These are phyloP conservation scores for Colletotrichum truncatum DNA, from an alignment of 2,329 filamentous ascomycete species.

Conservation along the genomic window DNA sequence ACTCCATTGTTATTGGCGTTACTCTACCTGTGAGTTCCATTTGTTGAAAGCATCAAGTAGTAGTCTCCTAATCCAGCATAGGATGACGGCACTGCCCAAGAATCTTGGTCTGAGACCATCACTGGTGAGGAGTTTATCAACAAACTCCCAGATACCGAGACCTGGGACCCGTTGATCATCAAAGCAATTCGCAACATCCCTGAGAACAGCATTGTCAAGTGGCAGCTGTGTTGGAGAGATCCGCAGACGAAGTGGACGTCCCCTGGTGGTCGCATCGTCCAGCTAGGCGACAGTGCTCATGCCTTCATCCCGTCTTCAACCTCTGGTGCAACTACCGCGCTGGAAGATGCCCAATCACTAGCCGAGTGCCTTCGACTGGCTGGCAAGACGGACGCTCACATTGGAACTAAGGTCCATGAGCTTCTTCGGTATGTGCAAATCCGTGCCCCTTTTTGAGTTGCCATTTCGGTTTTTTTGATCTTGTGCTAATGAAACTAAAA, in stretches of 20 bases:
- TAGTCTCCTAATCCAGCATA: rapidly evolving
- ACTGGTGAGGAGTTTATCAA: neutral
- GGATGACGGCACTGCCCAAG: neutral
- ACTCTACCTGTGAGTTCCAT: neutral
- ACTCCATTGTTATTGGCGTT: neutral
- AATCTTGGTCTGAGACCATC: conserved; percentile 8
- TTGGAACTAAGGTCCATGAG: neutral
- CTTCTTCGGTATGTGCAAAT: neutral
- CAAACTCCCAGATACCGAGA: neutral
- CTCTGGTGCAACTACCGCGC: conserved; percentile 32
- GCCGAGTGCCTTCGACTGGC: conserved; percentile 31
- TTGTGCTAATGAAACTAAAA: rapidly evolving
- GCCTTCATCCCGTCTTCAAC: conserved; percentile 32
- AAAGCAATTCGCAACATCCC: neutral
- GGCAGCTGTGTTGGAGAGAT: conserved; percentile 30
- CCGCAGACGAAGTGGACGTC: conserved; percentile 28
- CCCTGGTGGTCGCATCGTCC: conserved; percentile 26
- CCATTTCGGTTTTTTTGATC: no score
- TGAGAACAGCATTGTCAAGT: conserved; percentile 23
- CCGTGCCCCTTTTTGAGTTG: no score
- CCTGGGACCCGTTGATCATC: conserved; percentile 5
- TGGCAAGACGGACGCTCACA: neutral
- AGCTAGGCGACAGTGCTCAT: conserved; percentile 34
- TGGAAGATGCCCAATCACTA: conserved; percentile 33
- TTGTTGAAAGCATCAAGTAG: no score